Base-by-base conservation (phyloP, 495 filamentous ascomycete species). In the Talaromyces trachyspermus region DNA sequence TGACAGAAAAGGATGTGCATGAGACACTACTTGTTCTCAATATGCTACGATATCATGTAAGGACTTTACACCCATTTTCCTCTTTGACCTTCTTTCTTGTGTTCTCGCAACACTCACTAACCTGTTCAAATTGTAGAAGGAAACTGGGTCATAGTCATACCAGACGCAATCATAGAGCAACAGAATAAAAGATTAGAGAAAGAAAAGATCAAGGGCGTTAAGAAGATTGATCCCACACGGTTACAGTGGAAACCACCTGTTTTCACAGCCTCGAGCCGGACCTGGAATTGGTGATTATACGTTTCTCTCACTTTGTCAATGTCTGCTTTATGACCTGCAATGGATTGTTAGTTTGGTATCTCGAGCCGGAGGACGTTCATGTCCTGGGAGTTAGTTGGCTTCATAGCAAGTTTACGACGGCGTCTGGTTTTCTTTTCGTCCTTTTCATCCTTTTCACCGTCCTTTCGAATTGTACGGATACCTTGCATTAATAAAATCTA, bases 221-320 rank as follows among this genome's bases (percentile, higher is more conserved):
- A 86, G 42, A 71, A 70, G 46, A 89, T 97, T 47, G 84, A 92
- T 39, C 76, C 88, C 2, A 77, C 83, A 3, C 74, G 78, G 53
- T 77, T 98, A 35, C 81, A 85, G 61, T 98, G 92, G 92, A 96
- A 94, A 65, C 94, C 92, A 3, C 92, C 92, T 1, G 86, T 95
- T 5, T 95, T 97, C 59, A 89, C 85, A 27, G 90, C 91, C 4
- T 83, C 83, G 18, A 83, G 76, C 43, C 73, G 92, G 54, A 97
- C 91, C 20, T 98, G 92, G 92, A 95, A 89, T 54, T 98, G 92
- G 92, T 98, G 44, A 62, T 29, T 24, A 5, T 37, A 18, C 8
- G 2, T 7, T 41, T 11, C 22, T 39, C 20, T 51, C 17, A 15
- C 57, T 46, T 30, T 44, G 10, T 24, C 48, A 48, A 40, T 48